A percentile compares a stretch with the other conserved stretches of the same genome.
These are phyloP conservation scores for Striga asiatica DNA, from an alignment of 257 asterid species.

Conservation along the genomic window DNA sequence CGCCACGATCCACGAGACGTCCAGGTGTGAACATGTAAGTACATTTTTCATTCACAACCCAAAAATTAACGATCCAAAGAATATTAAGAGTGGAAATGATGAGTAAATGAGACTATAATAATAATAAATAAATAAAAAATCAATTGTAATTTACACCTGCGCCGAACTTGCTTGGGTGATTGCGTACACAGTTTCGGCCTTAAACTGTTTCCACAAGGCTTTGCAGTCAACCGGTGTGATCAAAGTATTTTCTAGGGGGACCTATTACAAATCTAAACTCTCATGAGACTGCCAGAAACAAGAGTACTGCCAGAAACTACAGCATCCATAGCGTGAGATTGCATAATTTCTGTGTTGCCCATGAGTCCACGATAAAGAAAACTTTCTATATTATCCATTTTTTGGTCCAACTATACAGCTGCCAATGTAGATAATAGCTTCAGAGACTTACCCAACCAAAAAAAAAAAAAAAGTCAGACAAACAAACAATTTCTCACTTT, in stretches of 20 bases:
- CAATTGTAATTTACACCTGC: conserved; percentile 27
- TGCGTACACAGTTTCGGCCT: conserved; percentile 42
- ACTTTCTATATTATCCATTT: too few relatives aligned
- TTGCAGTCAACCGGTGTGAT: conserved; percentile 55
- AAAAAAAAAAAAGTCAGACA: conserved; percentile 32
- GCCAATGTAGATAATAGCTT: too few relatives aligned
- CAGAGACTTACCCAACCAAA: too few relatives aligned
- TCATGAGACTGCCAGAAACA: conserved; percentile 32
- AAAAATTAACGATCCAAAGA: not conserved
- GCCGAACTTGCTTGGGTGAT: conserved; percentile 51
- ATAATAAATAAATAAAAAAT: not conserved
- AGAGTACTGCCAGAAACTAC: too few relatives aligned
- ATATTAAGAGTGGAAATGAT: not conserved
- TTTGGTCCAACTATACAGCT: too few relatives aligned
- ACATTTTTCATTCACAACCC: not conserved
- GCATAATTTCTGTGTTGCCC: too few relatives aligned
- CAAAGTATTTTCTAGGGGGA: conserved; percentile 43
- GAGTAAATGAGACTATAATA: not conserved
- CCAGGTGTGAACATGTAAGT: too few relatives aligned
- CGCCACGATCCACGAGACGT: too few relatives aligned
- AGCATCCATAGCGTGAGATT: too few relatives aligned
- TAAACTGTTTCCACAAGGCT: conserved; percentile 49
- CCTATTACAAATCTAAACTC: conserved; percentile 19
- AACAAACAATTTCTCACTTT: conserved; percentile 5
- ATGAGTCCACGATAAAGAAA: too few relatives aligned